A percentile compares a stretch with the other conserved stretches of the same genome.
Conservation (phyloP, 2,329 filamentous ascomycete genomes). For the Aspergillus intermedius region DNA sequence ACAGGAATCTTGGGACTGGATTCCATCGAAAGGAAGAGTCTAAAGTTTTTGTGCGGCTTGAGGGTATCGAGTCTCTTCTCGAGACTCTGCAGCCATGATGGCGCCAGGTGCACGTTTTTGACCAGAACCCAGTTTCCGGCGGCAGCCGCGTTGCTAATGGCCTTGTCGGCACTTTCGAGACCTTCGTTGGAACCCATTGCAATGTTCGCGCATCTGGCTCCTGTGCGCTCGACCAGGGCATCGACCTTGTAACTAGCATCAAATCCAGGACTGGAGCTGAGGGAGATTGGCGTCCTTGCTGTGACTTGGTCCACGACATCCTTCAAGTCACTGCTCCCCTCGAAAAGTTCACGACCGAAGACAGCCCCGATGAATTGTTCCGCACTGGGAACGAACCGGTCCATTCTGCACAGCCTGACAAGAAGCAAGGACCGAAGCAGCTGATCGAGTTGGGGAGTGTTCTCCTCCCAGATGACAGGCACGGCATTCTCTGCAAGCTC, state of each 20-base stretch:
- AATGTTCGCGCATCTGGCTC: conserved; percentile 85
- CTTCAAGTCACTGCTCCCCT: conserved; percentile 77
- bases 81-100: conserved; percentile 91
- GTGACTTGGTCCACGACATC: conserved; percentile 79
- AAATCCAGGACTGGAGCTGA: conserved; percentile 93
- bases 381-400: conserved; percentile 86
- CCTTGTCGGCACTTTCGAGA: conserved; percentile 86
- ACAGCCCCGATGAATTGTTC: conserved; percentile 84
- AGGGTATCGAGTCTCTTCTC: conserved; percentile 95
- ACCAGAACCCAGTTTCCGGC: conserved; percentile 92
- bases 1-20: conserved; percentile 94
- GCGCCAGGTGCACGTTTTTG: conserved; percentile 97
- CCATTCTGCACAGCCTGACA: conserved; percentile 90
- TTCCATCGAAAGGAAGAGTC: conserved; percentile 97
- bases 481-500: conserved; percentile 82
- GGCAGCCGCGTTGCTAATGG: conserved; percentile 84
- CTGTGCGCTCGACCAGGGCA: conserved; percentile 76
- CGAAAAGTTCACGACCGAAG: conserved; percentile 76
- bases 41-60: conserved; percentile 87
- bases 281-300: conserved; percentile 75
- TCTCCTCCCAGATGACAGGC: conserved; percentile 66
- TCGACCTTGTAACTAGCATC: conserved; percentile 99
- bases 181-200: conserved; percentile 99
- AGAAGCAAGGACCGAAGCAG: conserved; percentile 77
- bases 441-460: conserved; percentile 61